Base-by-base conservation (phyloP, 116 monocot genomes). In the Posidonia oceanica region DNA sequence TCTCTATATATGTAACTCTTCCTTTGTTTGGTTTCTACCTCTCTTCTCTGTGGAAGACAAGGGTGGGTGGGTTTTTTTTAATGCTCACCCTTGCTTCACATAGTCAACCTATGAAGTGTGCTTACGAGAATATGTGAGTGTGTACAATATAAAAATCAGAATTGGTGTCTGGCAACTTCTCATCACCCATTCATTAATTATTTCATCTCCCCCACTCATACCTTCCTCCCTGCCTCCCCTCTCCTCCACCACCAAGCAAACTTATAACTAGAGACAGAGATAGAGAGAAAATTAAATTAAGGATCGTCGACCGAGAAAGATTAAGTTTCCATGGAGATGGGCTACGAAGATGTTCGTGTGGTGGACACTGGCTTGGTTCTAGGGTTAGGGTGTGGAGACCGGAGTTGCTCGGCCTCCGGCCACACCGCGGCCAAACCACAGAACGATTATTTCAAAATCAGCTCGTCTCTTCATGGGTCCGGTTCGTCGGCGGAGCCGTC, bases 301-400 rank as follows among this genome's bases (percentile, higher is more conserved):
- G 14, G 40, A 14, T 20, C 14, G 10, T 59, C 7, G 22, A 23
- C 2, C 0, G 55, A 0, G 29, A 29, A 29, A 29, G 29, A 29
- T 29, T 29, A 29, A 29, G 29, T 29, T 29, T 66, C 66, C 64
- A 63, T 22, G 54, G 53, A 65, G 64, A 64, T 64, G 64, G 15
- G 36, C 15, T 63, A 54, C 41, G 67, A 74, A 4, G 59, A 39
- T 11, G 41, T 10, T 37, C 38, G 59, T 12, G 23, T 54, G 53
- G 68, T 68, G 7, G 74, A 74, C 41, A 67, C 56, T 4, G 67
- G 74, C n/a, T 56, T 74, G 7, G 74, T 60, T 74, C 74, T 74
- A 6, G 74, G 74, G 5, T 36, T 66, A 17, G 67, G 67, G 8
- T 59, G 18, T 13, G 56, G 67, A 14, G 56, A 65, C 48, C 36